Conservation (phyloP, 2,329 filamentous ascomycete species). For the Fusarium buharicum region DNA sequence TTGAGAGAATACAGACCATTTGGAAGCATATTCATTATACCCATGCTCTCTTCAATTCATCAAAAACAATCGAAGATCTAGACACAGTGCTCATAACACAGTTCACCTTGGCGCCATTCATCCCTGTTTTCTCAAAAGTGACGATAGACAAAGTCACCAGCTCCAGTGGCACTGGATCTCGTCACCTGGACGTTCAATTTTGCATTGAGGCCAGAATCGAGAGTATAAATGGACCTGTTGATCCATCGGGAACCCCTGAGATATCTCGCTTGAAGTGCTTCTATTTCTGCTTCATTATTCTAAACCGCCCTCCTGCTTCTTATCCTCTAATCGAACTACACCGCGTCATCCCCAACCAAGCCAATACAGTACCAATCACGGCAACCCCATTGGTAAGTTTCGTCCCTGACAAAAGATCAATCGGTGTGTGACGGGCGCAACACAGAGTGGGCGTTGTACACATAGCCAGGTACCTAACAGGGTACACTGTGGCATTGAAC, state of each 20-base stretch:
- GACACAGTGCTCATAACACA: constrained; percentile 41
- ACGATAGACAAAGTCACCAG: constrained; percentile 42
- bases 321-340: constrained; percentile 10
- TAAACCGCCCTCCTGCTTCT: constrained; percentile 2
- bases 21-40: constrained; percentile 1
- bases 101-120: constrained; percentile 42
- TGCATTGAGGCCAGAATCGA: constrained; percentile 15
- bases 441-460: constrained; percentile 20
- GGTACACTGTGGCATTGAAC: constrained; percentile 30
- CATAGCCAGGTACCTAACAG: constrained; percentile 1
- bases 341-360: constrained; percentile 8
- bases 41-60: constrained; percentile 7
- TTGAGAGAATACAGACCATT: neutral
- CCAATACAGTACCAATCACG: constrained; percentile 39
- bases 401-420: constrained; percentile 33
- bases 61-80: constrained; percentile 7
- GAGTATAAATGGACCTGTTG: constrained; percentile 24
- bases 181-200: constrained; percentile 41
- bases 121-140: constrained; percentile 46
- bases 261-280: constrained; percentile 2
- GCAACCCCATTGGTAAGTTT: constrained; percentile 44
- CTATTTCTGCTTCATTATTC: constrained; percentile 11
- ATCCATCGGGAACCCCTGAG: constrained; percentile 10
- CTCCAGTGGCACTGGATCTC: constrained; percentile 34
- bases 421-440: constrained; percentile 45